Conservation (phyloP, 768 basidiomycete genomes). For the Mycena floridula region DNA sequence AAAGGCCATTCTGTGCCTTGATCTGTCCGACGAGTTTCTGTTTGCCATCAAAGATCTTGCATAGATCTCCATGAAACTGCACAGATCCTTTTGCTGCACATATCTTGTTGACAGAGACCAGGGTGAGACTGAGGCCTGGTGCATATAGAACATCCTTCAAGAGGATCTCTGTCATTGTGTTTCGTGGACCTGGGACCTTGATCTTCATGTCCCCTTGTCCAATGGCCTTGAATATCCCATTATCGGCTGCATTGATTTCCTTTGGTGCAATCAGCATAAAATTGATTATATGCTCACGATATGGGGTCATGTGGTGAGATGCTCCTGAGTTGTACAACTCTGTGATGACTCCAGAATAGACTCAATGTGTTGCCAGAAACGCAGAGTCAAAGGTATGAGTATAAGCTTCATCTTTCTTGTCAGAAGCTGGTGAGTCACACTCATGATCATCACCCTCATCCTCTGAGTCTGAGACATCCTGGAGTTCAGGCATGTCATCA, state of each 20-base stretch:
- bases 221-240: constrained; percentile 19
- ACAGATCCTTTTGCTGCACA: constrained; percentile 16
- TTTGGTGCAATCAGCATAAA: constrained; percentile 18
- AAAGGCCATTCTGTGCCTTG: constrained; percentile 13
- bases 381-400: too few species aligned
- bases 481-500: too few species aligned
- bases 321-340: constrained; percentile 32
- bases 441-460: too few species aligned
- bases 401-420: too few species aligned
- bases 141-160: too few species aligned
- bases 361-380: too few species aligned
- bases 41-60: constrained; percentile 17
- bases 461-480: too few species aligned
- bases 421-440: too few species aligned
- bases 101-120: constrained; percentile 24
- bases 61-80: constrained; percentile 17
- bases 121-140: constrained; percentile 24
- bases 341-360: too few species aligned
- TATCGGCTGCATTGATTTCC: constrained; percentile 24
- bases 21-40: constrained; percentile 13
- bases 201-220: constrained; percentile 24
- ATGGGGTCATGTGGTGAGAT: constrained; percentile 28
- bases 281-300: constrained; percentile 21
- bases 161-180: constrained; percentile 12
- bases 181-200: constrained; percentile 16